Conservation (phyloP, 352 stramenopile species). For the Phytophthora chlamydospora region DNA sequence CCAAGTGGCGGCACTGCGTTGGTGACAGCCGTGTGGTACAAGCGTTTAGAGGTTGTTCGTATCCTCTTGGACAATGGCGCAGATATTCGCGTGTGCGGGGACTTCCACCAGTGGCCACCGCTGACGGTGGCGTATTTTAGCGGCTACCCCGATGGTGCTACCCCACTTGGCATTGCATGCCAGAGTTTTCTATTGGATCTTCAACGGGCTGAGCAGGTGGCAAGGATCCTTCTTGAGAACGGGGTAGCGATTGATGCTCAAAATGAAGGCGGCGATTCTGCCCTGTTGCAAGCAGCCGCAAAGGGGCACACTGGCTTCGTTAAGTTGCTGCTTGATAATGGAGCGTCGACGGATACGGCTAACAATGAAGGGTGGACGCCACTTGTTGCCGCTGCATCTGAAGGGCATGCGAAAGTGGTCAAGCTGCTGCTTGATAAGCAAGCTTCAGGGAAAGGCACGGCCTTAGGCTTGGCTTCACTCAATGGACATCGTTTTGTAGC, state of each 20-base stretch:
- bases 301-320: not conserved
- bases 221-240: too few relatives aligned
- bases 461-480: too few relatives aligned
- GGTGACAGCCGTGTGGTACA: conserved; percentile 1
- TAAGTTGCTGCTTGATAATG: not conserved
- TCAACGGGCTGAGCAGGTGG: too few relatives aligned
- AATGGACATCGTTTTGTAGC: too few relatives aligned
- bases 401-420: too few relatives aligned
- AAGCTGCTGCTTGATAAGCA: too few relatives aligned
- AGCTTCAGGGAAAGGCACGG: not conserved
- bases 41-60: conserved; percentile 4
- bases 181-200: too few relatives aligned
- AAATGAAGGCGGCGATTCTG: too few relatives aligned
- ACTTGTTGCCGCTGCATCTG: not conserved
- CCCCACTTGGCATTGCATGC: too few relatives aligned
- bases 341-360: not conserved
- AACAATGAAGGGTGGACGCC: not conserved
- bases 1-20: conserved; percentile 5
- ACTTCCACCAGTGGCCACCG: conserved; percentile 1
- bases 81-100: not conserved
- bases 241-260: too few relatives aligned
- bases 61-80: conserved; percentile 6
- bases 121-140: conserved; percentile 3
- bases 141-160: too few relatives aligned
- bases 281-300: too few relatives aligned